These are phyloP conservation scores for Digitaria exilis DNA, from an alignment of 202 grass and related monocot genomes.

Conservation along the genomic window DNA sequence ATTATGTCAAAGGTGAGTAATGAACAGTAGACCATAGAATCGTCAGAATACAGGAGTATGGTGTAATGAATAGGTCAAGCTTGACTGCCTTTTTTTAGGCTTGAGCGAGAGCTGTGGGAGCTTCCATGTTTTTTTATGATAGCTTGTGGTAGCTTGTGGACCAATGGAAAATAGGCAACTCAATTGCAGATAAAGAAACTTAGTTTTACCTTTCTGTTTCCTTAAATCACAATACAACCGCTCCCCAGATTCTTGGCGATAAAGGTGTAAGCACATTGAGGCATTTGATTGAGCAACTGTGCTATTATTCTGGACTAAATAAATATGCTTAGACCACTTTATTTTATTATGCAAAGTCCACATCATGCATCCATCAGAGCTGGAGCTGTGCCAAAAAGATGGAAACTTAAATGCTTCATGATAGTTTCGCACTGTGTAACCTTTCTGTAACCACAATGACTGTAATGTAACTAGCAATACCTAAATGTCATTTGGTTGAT, in stretches of 20 bases:
- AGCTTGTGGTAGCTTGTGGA: too few relatives aligned
- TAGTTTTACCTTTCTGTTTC: neutral
- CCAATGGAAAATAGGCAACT: neutral
- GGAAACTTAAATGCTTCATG: neutral
- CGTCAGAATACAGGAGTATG: neutral
- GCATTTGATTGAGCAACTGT: neutral
- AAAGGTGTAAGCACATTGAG: neutral
- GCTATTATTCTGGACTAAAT: neutral
- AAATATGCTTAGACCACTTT: neutral
- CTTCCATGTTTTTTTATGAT: neutral
- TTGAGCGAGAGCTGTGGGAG: neutral
- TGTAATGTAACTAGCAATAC: slow-evolving; percentile 4
- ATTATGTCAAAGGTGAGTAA: neutral
- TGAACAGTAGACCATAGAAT: neutral
- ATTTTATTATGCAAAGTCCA: neutral
- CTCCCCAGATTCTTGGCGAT: neutral
- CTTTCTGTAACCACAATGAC: neutral
- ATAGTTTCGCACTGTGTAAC: neutral
- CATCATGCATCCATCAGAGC: neutral
- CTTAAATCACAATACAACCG: neutral
- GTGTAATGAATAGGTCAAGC: neutral
- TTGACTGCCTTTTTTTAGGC: neutral
- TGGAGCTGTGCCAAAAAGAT: neutral
- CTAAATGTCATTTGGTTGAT: neutral
- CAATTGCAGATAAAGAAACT: neutral